Base-by-base conservation (phyloP, 495 filamentous ascomycete genomes). In the Daldinia vernicosa region DNA sequence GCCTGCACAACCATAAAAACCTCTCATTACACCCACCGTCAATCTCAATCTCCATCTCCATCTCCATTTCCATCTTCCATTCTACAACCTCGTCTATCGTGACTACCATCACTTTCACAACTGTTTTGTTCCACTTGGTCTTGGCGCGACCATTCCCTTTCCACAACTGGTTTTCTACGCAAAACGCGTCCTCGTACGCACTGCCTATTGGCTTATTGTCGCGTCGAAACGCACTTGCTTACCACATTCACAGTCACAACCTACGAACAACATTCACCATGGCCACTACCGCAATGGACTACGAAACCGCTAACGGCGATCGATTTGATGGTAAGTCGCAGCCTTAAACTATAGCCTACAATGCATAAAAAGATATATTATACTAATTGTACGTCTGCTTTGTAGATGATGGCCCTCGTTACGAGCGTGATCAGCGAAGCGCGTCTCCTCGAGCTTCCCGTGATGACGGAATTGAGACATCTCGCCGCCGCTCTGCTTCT, bases 391-490 rank as follows among this genome's bases (percentile, higher is more conserved):
- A 32, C 60, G 19, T 67, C 28, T 50, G 26, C 6, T 26, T 45
- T 40, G 11, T 74, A 92, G 93, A 94, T 75, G 93, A 93, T 75
- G 81, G 80, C 63, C 89, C 91, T 75, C 91, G 92, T 72, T 95
- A 92, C 75, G 91, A 88, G 67, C 82, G 87, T 71, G 88, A 94
- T 65, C 92, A 94, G 67, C 92, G 95, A 78, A 97, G 93, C 84
- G 94, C 94, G 67, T 98, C 96, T 76, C 95, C 95, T 76, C 92
- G 93, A 77, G 65, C 73, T 2, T 77, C 75, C 17, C 91, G 90
- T 71, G 87, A 88, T 70, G 88, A 86, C 66, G 89, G 89, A 69
- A 85, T 86, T 62, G 92, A 89, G 69, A 89, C 86, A 17, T 70
- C 75, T 65, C 90, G 92, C 77, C 89, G 90, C 74, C 89, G 92